Base-by-base conservation (phyloP, 495 filamentous ascomycete genomes). In the Copromyces sp. region DNA sequence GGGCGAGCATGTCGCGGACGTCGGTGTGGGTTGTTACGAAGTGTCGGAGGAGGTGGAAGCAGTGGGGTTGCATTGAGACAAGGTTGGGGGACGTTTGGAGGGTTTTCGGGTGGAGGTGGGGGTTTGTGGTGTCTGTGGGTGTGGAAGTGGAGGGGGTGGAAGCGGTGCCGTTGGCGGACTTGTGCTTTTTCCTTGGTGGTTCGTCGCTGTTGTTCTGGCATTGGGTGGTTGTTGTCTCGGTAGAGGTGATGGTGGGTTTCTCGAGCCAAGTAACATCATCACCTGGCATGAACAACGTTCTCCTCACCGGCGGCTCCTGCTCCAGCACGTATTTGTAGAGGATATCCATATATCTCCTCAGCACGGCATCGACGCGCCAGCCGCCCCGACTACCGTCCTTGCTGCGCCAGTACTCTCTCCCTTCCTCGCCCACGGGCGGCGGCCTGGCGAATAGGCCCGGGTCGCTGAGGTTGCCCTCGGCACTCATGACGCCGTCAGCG, bases 401-500 rank as follows among this genome's bases (percentile, higher is more conserved):
- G 7, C 92, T 93, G 12, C 91, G 83, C 95, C 95, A 99, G 80
- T 94, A 97, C 75, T 93, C 90, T 68, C 90, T 85, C 0, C 86
- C 88, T 78, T 92, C 90, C 38, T 87, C 78, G 3, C 91, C 93
- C 2, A 84, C 71, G 2, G 85, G 76, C 1, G 92, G 93, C 14
- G 89, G 85, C 61, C 87, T 81, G 47, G 89, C 89, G 80, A 98
- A 98, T 41, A 98, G 91, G 1, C 90, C 89, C 0, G 95, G 95
- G 78, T 99, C 94, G 75, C 91, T 92, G 2, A 99, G 86, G 77
- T 97, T 97, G 2, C 94, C 95, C 77, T 99, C 95, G 2, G 95
- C 95, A 74, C 89, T 93, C 95, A 99, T 98, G 40, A 99, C 91
- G 16, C 87, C 95, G 80, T 99, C 95, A 2, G 90, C 95, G 16